Percentiles rank a stretch among this genome's conserved stretches.
Conservation (phyloP, 306 rosid genomes). For the Quercus bicolor region DNA sequence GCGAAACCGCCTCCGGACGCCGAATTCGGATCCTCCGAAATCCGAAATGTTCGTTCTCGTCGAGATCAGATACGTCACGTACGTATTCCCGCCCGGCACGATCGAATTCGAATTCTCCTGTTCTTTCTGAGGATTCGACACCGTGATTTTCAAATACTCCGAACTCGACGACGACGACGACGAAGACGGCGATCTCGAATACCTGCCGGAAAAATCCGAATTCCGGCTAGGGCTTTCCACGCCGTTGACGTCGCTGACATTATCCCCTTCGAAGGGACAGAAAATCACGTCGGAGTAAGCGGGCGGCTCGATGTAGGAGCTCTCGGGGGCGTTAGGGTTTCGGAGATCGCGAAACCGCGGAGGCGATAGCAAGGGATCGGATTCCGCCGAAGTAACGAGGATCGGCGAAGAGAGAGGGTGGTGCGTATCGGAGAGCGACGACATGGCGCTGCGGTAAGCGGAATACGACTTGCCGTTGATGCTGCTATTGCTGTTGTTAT, state of each 20-base stretch:
- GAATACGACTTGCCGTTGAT: conserved; percentile 42
- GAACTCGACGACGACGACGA: conserved; percentile 32
- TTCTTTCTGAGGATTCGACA: conserved; percentile 81
- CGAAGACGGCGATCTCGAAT: conserved; percentile 33
- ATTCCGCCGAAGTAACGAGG: conserved; percentile 22
- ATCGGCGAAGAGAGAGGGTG: conserved; percentile 51
- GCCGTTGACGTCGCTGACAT: conserved; percentile 37
- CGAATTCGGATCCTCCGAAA: conserved; percentile 58
- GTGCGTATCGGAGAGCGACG: conserved; percentile 39
- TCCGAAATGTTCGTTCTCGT: conserved; percentile 67
- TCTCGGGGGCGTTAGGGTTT: conserved; percentile 38
- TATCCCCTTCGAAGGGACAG: conserved; percentile 61
- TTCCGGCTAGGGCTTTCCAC: conserved; percentile 49
- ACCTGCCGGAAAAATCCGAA: conserved; percentile 36
- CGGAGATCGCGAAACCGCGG: conserved; percentile 29
- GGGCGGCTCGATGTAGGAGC: conserved; percentile 61
- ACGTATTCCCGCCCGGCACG: conserved; percentile 65
- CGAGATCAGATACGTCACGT: conserved; percentile 67
- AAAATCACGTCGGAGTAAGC: conserved; percentile 67
- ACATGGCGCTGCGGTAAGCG: conserved; percentile 71
- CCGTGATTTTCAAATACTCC: conserved; percentile 56
- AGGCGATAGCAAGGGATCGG: conserved; percentile 55
- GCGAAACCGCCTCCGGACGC: conserved; percentile 74
- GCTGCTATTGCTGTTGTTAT: too few relatives aligned
- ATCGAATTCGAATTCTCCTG: conserved; percentile 70